Base-by-base conservation (phyloP, 305 asterid genomes). In the Fraxinus baroniana region DNA sequence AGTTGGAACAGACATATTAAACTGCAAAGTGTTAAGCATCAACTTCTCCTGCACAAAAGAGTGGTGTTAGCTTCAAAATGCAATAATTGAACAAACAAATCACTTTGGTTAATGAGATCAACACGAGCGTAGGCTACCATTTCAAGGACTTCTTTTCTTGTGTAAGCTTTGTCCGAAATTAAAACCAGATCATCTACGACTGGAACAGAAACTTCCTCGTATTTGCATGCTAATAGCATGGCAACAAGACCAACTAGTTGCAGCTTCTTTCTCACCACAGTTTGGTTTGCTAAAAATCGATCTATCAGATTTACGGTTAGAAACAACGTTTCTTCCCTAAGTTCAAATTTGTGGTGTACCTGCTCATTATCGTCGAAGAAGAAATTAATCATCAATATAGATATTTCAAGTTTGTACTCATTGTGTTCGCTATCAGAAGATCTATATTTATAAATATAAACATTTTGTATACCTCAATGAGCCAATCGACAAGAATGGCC, bases 1-100 rank as follows among this genome's bases (percentile, higher is more conserved):
- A 20, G 99, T 95, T 28, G 99, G 99, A 3, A 93, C 90, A 2
- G 99, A 93, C 95, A 95, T 93, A 66, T 92, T 91, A 80, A 94
- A 95, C 78, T 92, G 97, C 86, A 95, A 78, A 6, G 95, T 91
- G 87, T 93, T 95, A 3, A 95, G 93, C 96, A 95, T 94, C 89
- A 94, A 83, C 28, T 78, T 92, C 86, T 95, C 99, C 98, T 95
- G 89, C 55, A 74, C 32, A 46, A 52, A 60, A 33, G 30, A 12
- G 24, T 26, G 4, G 64, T 5, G 57, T 52, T 52, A 52, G 22
- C 22, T 52, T 52, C 64, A 52, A 17, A 6, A 18, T n/a, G 20
- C 64, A 71, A 26, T 33, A 46, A 26, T 18, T 5, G 7, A 66
- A 77, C 9, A 4, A 64, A 62, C 18, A 52, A 17, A 52, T 24